A percentile compares a stretch with the other conserved stretches of the same genome.
Evolutionary conservation across 2,329 filamentous ascomycete genomes (phyloP).

Genomic region (Aspergillus novoparasiticus): DNA sequence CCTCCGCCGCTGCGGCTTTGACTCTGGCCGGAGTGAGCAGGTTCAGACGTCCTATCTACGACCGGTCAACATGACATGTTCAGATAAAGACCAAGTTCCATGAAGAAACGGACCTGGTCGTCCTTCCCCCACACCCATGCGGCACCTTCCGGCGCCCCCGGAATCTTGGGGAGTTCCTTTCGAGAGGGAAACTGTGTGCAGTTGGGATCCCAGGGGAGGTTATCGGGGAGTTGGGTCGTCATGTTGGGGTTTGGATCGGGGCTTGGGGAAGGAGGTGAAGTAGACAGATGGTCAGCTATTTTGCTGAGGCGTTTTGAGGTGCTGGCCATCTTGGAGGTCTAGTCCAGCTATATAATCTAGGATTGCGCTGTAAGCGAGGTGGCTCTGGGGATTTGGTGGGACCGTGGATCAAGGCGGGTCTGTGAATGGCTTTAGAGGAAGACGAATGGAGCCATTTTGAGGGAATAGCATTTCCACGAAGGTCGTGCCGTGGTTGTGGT

Average conservation of each 20-base stretch:
- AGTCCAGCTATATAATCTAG: neutral
- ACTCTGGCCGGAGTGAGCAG: conserved; percentile 59
- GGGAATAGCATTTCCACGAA: neutral
- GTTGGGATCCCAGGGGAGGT: conserved; percentile 58
- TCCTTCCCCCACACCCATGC: conserved; percentile 64
- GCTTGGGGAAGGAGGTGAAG: neutral
- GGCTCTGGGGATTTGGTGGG: neutral
- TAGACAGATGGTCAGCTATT: neutral
- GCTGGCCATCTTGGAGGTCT: conserved; percentile 6
- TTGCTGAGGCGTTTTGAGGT: conserved; percentile 2
- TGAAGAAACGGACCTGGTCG: conserved; percentile 45
- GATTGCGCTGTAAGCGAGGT: neutral
- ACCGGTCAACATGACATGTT: neutral
- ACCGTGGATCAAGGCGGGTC: neutral
- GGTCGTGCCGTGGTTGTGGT: neutral
- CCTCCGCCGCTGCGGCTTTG: conserved; percentile 55
- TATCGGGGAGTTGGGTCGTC: conserved; percentile 27
- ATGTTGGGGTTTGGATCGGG: conserved; percentile 6
- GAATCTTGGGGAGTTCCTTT: conserved; percentile 55
- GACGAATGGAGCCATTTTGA: neutral
- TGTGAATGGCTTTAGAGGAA: neutral
- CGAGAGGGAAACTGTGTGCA: conserved; percentile 55
- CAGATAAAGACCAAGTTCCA: no score
- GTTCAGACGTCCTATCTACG: conserved; percentile 52
- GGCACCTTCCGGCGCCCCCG: conserved; percentile 56